phyloP scores from a whole-genome alignment of 306 rosid species.

The Carpinus viminea region DNA sequence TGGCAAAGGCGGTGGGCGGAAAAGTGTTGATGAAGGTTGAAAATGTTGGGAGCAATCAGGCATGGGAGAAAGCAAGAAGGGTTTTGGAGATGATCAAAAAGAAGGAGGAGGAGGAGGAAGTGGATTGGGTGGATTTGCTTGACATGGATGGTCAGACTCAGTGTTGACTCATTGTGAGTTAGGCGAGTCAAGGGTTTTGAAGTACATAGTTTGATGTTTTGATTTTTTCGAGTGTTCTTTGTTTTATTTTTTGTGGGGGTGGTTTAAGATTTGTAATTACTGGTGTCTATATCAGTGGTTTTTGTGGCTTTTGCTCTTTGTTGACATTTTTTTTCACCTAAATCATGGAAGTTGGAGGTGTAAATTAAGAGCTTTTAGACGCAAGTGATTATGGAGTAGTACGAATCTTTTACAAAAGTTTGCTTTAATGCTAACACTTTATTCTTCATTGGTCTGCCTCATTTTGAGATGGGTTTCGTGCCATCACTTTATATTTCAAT shows the following conservation, averaged over 20 bases:
- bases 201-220: conserved; percentile 5
- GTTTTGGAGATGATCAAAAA: conserved; percentile 57
- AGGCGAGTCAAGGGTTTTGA: conserved; percentile 44
- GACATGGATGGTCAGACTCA: conserved; percentile 43
- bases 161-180: conserved; percentile 13
- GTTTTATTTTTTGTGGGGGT: background rate
- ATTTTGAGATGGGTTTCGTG: background rate
- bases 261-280: conserved; percentile 19
- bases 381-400: background rate
- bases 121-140: conserved; percentile 78
- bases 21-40: conserved; percentile 62
- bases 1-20: conserved; percentile 51
- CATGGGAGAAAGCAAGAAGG: conserved; percentile 54
- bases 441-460: background rate
- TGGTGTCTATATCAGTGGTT: background rate
- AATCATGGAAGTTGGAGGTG: background rate
- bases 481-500: conserved; percentile 35
- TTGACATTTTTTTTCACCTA: conserved; percentile 1
- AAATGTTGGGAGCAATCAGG: conserved; percentile 50
- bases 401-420: background rate
- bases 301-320: background rate
- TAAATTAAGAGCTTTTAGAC: background rate
- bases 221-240: background rate
- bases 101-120: conserved; percentile 50
- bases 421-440: background rate